These are phyloP conservation scores for Xanthoceras sorbifolium DNA, from an alignment of 345 rosid genomes.

Conservation along the genomic window DNA sequence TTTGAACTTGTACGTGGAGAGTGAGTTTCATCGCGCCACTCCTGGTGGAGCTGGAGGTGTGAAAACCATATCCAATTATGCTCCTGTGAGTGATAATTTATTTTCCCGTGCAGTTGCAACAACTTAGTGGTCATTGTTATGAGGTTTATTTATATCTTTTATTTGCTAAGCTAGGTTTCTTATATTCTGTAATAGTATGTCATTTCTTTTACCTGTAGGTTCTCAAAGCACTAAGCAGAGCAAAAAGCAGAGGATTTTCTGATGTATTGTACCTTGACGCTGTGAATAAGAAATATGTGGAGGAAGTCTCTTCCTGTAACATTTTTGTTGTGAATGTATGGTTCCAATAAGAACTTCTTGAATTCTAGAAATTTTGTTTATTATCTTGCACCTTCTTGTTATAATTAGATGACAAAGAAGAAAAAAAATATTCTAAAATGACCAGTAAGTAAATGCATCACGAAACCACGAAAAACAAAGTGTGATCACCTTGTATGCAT, in stretches of 20 bases:
- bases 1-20: constrained; percentile 58
- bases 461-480: no score
- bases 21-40: constrained; percentile 57
- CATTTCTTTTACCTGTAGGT: constrained; percentile 41
- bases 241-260: constrained; percentile 75
- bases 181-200: neutral
- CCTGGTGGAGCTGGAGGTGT: constrained; percentile 71
- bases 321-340: constrained; percentile 76
- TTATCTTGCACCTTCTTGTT: no score
- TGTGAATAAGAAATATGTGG: constrained; percentile 53
- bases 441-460: no score
- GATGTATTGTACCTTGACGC: constrained; percentile 88
- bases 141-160: no score
- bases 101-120: neutral
- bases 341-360: neutral
- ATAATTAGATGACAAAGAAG: no score
- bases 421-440: no score
- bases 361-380: neutral
- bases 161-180: neutral
- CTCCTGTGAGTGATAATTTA: constrained; percentile 51
- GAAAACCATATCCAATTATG: constrained; percentile 59
- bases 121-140: no score
- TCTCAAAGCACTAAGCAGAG: constrained; percentile 58
- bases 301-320: constrained; percentile 89
- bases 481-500: no score